These are phyloP conservation scores for Aureobasidium sp. DNA, from an alignment of 2,329 filamentous ascomycete genomes.

Conservation along the genomic window DNA sequence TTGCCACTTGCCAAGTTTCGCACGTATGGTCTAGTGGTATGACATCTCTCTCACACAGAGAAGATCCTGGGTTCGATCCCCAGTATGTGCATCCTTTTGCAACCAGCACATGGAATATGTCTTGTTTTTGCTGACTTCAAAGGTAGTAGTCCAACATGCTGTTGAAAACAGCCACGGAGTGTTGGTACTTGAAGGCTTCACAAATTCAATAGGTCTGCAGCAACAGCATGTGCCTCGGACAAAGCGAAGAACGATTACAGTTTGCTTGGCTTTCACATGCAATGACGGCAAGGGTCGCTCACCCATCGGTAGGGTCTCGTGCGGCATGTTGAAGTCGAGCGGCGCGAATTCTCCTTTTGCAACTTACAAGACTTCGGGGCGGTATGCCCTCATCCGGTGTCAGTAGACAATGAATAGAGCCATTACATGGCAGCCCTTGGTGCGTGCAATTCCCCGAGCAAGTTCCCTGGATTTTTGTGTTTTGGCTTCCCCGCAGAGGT, in stretches of 20 bases:
- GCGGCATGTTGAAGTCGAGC: constrained; percentile 4
- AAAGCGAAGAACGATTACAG: not conserved
- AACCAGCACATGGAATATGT: no score
- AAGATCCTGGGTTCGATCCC: constrained; percentile 28
- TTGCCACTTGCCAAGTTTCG: not conserved
- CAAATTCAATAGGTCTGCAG: not conserved
- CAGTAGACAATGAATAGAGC: not conserved
- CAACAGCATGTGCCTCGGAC: not conserved
- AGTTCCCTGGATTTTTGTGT: not conserved
- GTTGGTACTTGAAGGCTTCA: not conserved
- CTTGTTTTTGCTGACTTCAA: no score
- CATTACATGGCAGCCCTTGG: constrained; percentile 12
- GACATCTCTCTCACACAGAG: constrained; percentile 25
- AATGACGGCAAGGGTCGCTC: constrained; percentile 4
- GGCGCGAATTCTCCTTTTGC: not conserved
- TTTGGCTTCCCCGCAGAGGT: not conserved
- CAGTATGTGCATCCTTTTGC: constrained; percentile 17
- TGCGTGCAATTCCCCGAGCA: not conserved
- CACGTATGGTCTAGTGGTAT: constrained; percentile 26
- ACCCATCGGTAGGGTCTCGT: not conserved
- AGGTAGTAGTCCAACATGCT: no score
- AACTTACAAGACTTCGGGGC: not conserved
- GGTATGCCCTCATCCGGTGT: not conserved
- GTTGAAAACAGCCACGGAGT: not conserved
- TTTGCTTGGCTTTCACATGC: constrained; percentile 13